Percentiles rank a stretch among this genome's conserved stretches.
Conservation (phyloP, 129 eudicot species). For the Kitagawia praeruptora region DNA sequence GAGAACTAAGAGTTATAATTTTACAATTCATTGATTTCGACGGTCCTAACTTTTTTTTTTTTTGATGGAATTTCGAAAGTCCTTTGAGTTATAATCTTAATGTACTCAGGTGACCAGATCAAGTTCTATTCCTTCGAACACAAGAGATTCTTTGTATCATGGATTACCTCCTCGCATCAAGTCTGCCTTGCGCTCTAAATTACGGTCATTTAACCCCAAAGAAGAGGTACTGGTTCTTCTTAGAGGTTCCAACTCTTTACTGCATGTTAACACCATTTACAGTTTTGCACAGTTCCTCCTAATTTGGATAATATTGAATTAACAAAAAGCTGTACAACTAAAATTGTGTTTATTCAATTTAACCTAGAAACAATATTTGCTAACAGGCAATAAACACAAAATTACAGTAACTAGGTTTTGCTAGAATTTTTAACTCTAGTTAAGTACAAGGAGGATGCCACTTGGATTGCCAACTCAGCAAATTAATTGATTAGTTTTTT, state of each 20-base stretch:
- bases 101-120: slow-evolving; percentile 72
- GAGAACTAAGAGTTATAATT: background rate
- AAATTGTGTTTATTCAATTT: too few relatives aligned
- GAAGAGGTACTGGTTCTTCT: slow-evolving; percentile 56
- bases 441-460: too few relatives aligned
- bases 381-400: too few relatives aligned
- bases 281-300: background rate
- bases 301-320: too few relatives aligned
- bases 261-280: background rate
- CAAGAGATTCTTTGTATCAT: slow-evolving; percentile 87
- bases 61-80: background rate
- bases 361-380: too few relatives aligned
- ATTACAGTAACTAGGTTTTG: too few relatives aligned
- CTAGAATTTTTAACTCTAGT: too few relatives aligned
- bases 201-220: slow-evolving; percentile 56
- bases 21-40: background rate
- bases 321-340: too few relatives aligned
- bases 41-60: background rate
- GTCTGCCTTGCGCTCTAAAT: slow-evolving; percentile 62
- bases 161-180: slow-evolving; percentile 86
- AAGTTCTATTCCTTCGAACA: slow-evolving; percentile 81
- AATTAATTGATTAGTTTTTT: too few relatives aligned
- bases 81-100: background rate
- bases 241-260: background rate
- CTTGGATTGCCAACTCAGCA: too few relatives aligned